Evolutionary conservation across 192 early-diverging fungal species (phyloP).

Genomic region (Umbelopsis ramanniana): DNA sequence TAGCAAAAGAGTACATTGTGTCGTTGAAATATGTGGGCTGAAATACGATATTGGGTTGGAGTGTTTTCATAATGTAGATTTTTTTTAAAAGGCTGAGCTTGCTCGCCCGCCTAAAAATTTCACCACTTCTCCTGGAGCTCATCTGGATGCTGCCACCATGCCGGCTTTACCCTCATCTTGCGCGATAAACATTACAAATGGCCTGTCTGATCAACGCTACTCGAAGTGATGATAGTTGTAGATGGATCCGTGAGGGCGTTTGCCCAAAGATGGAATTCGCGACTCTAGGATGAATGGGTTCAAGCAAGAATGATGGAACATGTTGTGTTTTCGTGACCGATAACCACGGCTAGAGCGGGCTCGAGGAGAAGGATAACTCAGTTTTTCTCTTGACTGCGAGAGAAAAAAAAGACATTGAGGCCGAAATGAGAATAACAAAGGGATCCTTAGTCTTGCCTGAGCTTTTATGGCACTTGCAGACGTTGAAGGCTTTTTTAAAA

Average conservation of each 20-base stretch:
- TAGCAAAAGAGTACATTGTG: no score
- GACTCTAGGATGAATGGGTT: background rate
- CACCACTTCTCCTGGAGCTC: background rate
- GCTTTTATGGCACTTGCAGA: background rate
- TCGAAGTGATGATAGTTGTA: background rate
- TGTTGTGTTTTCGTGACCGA: background rate
- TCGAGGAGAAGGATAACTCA: background rate
- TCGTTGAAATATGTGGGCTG: no score
- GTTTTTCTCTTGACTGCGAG: background rate
- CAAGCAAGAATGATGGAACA: background rate
- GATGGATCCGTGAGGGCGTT: constrained; percentile 7
- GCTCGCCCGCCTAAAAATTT: background rate
- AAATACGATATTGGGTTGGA: no score
- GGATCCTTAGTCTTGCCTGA: constrained; percentile 15
- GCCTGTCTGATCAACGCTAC: constrained; percentile 21
- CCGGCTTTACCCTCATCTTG: background rate
- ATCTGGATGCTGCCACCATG: background rate
- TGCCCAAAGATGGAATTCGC: background rate
- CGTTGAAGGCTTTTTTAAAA: constrained; percentile 22
- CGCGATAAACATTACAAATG: background rate
- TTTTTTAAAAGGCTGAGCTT: no score
- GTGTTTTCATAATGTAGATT: background rate
- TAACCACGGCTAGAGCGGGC: background rate
- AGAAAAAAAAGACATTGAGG: background rate
- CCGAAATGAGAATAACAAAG: constrained; percentile 22